Evolutionary conservation across 2,329 filamentous ascomycete genomes (phyloP).

Genomic region (Botrytis tulipae): DNA sequence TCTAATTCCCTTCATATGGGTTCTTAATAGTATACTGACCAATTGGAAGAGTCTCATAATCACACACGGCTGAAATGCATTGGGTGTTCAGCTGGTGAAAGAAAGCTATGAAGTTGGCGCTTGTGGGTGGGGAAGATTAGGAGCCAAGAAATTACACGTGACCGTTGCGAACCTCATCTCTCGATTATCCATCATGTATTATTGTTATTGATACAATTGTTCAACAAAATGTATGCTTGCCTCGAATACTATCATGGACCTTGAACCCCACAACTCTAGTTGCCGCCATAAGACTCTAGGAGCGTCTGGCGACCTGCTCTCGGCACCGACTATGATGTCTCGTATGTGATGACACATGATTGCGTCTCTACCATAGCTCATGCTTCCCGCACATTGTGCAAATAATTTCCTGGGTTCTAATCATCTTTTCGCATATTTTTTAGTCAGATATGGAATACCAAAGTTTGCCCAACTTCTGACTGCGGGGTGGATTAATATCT

Average conservation of each 20-base stretch:
- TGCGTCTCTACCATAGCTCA: neutral
- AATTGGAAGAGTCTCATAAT: neutral
- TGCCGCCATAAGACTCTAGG: neutral
- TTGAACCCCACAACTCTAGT: neutral
- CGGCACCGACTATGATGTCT: neutral
- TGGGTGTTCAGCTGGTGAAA: neutral
- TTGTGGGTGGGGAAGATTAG: neutral
- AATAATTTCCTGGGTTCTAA: too few relatives aligned
- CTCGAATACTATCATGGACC: neutral
- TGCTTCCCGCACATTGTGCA: neutral
- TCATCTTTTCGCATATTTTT: neutral
- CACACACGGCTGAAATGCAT: neutral
- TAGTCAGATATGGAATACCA: too few relatives aligned
- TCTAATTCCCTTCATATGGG: neutral
- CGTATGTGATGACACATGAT: neutral
- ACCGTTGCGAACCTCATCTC: neutral
- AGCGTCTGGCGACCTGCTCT: neutral
- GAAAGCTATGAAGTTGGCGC: neutral
- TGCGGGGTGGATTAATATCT: neutral
- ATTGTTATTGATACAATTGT: neutral
- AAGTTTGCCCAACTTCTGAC: neutral
- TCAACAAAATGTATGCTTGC: neutral
- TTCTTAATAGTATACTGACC: neutral
- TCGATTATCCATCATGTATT: neutral
- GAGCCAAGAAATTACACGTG: neutral